Evolutionary conservation across 495 filamentous ascomycete genomes (phyloP).

Genomic region (Clohesyomyces aquaticus): DNA sequence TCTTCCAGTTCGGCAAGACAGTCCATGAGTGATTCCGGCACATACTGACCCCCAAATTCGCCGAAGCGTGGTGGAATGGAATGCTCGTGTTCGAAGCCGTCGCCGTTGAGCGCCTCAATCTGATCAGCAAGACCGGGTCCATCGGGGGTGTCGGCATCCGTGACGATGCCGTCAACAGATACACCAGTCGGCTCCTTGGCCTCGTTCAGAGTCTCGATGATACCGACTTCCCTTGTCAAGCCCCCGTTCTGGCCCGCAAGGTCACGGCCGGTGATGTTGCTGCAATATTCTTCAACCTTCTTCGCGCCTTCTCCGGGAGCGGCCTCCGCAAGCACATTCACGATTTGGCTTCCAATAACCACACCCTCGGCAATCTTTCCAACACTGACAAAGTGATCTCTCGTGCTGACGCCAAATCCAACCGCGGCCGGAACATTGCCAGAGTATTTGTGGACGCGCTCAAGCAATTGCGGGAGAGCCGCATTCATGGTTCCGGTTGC

Average conservation of each 20-base stretch:
- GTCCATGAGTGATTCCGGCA: conserved; percentile 97
- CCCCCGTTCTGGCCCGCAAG: conserved; percentile 16
- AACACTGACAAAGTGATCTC: conserved; percentile 88
- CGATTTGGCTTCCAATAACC: conserved; percentile 94
- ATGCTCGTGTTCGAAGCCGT: conserved; percentile 46
- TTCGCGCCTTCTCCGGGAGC: conserved; percentile 69
- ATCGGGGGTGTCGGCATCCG: conserved; percentile 58
- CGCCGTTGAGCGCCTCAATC: conserved; percentile 69
- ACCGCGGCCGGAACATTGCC: conserved; percentile 86
- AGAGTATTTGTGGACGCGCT: conserved; percentile 88
- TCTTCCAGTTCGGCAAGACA: conserved; percentile 87
- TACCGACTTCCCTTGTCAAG: conserved; percentile 62
- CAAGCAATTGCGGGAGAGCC: conserved; percentile 77
- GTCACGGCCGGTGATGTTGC: conserved; percentile 67
- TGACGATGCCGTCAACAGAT: conserved; percentile 65
- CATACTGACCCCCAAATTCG: conserved; percentile 98
- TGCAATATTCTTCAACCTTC: conserved; percentile 83
- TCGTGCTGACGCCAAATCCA: conserved; percentile 94
- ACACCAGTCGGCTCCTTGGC: conserved; percentile 59
- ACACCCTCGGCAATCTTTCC: conserved; percentile 86
- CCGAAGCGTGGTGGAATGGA: conserved; percentile 84
- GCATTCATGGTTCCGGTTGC: conserved; percentile 79
- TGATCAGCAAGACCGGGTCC: conserved; percentile 71
- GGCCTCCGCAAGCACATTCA: conserved; percentile 76
- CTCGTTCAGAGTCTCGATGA: conserved; percentile 63